Evolutionary conservation across 495 filamentous ascomycete species (phyloP), one percentile per base, ranked within the genome.

Genomic region (Penicillium odoratum): DNA sequence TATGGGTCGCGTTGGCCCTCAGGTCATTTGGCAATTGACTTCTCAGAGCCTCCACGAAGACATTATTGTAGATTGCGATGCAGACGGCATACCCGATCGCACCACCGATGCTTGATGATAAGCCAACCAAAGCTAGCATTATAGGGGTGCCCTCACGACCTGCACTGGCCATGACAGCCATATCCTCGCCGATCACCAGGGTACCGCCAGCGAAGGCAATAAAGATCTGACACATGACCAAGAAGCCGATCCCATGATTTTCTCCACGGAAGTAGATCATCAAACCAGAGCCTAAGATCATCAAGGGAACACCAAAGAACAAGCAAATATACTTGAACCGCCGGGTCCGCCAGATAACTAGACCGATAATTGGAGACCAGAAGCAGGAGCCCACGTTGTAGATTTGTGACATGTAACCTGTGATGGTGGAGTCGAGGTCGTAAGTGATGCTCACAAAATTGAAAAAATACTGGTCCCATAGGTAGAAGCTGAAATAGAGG

Each of bases 151-250:
- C 77, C 51, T 90, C 81, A 3, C 81, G 73, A 25, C 73, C 72
- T 6, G 83, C 79, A 4, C 81, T 83, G 0, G 88, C 86, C 87
- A 92, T 89, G 69, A 85, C 83, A 4, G 87, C 88, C 69, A 92
- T 88, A 57, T 92, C 83, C 61, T 88, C 80, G 49, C 76, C 79
- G 64, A 92, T 88, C 53, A 91, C 73, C 6, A 88, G 64, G 3
- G 81, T 85, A 33, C 85, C 85, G 16, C 86, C 88, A 13, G 79
- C 76, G 52, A 93, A 83, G 29, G 88, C 85, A 61, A 92, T 90
- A 72, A 91, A 86, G 65, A 92, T 88, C 69, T 92, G 87, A 64
- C 83, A 88, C 85, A 91, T 89, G 64, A 90, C 74, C 33, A 93
- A 74, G 68, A 87, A 90, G 26, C 86, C 88, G 36, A 91, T 75